phyloP scores from a whole-genome alignment of 306 rosid genomes.

The Malus sylvestris region DNA sequence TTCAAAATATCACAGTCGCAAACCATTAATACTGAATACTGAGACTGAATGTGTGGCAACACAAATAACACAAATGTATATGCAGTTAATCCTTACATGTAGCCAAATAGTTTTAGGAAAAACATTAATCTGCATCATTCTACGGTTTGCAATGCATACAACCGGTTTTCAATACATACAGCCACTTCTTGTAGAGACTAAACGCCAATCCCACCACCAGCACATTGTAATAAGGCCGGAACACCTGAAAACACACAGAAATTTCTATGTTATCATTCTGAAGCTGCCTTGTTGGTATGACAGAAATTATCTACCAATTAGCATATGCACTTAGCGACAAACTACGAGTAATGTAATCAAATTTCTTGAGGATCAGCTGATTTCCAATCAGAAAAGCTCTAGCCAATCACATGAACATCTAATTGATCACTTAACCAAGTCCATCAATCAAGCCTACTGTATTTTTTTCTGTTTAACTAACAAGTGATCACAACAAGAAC shows the following conservation, averaged over 20 bases:
- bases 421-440: background rate
- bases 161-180: background rate
- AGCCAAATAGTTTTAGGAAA: background rate
- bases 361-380: no score
- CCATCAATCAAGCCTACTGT: background rate
- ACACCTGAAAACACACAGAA: background rate
- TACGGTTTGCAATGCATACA: background rate
- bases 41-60: background rate
- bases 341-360: no score
- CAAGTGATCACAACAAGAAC: background rate
- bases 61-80: background rate
- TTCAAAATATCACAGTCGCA: background rate
- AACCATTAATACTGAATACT: background rate
- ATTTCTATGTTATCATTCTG: background rate
- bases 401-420: background rate
- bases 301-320: background rate
- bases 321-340: background rate
- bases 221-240: background rate
- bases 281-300: background rate
- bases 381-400: background rate
- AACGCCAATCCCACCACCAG: background rate
- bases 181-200: conserved; percentile 3
- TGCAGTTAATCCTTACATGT: background rate
- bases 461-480: background rate
- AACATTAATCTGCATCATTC: background rate